Conservation (phyloP, 1,284 basidiomycete species). For the Melanopsichium pennsylvanicum region DNA sequence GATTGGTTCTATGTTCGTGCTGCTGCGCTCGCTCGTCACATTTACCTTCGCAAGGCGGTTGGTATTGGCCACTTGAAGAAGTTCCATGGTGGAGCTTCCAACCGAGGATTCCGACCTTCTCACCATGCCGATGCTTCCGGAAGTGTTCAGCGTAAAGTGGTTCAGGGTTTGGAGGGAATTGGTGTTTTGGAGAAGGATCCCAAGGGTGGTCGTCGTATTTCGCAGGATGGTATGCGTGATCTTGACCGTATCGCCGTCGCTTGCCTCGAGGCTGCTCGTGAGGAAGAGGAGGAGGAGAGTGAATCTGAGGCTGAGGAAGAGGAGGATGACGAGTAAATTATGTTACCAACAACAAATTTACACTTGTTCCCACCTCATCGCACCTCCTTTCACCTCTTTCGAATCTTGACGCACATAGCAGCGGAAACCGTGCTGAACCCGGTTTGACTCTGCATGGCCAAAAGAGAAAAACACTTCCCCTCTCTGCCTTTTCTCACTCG, state of each 20-base stretch:
- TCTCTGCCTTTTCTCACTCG: too few relatives aligned
- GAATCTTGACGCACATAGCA: too few relatives aligned
- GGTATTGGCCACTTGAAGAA: slow-evolving; percentile 95
- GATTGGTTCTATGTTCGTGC: slow-evolving; percentile 99
- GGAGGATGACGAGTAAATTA: slow-evolving; percentile 58
- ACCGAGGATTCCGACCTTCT: slow-evolving; percentile 83
- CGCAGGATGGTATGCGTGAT: slow-evolving; percentile 94
- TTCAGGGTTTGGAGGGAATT: slow-evolving; percentile 98
- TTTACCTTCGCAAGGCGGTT: slow-evolving; percentile 99
- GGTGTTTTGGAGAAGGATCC: slow-evolving; percentile 91
- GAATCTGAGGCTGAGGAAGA: slow-evolving; percentile 78
- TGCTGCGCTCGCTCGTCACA: slow-evolving; percentile 98
- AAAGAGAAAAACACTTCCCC: too few relatives aligned
- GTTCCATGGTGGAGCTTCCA: slow-evolving; percentile 95
- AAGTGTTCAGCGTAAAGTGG: slow-evolving; percentile 72
- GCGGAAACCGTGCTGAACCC: too few relatives aligned
- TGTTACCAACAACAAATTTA: too few relatives aligned
- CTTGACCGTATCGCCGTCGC: slow-evolving; percentile 98
- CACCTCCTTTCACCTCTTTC: background rate
- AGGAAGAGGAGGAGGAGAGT: slow-evolving; percentile 85
- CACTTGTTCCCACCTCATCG: background rate
- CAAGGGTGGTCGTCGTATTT: slow-evolving; percentile 94
- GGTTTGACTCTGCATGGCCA: too few relatives aligned
- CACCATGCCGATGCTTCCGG: slow-evolving; percentile 90
- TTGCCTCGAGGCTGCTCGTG: slow-evolving; percentile 85